Percentiles rank a stretch among this genome's conserved stretches.
phyloP scores from a whole-genome alignment of 2,329 filamentous ascomycete species.

The Trichophaea hybrida region DNA sequence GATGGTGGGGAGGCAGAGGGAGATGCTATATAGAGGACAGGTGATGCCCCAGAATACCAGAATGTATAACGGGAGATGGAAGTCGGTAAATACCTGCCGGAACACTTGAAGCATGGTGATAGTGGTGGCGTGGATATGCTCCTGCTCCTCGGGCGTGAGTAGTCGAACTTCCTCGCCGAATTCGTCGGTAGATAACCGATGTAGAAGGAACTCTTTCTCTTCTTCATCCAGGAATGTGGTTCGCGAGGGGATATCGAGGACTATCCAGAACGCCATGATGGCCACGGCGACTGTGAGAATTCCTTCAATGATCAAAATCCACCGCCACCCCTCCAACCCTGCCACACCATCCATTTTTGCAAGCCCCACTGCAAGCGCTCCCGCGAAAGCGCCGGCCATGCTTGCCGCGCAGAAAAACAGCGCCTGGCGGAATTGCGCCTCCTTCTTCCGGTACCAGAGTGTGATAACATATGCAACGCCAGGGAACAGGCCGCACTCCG shows the following conservation, averaged over 20 bases:
- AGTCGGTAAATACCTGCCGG: conserved; percentile 32
- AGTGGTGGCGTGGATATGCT: conserved; percentile 14
- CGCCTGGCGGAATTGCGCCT: conserved; percentile 47
- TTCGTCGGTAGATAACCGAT: conserved; percentile 29
- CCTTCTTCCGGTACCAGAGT: conserved; percentile 45
- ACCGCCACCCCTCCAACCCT: conserved; percentile 37
- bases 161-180: conserved; percentile 22
- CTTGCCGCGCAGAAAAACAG: conserved; percentile 45
- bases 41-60: conserved; percentile 34
- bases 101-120: conserved; percentile 31
- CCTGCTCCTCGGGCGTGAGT: conserved; percentile 9
- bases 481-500: conserved; percentile 44
- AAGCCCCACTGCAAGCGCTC: conserved; percentile 39
- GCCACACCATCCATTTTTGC: conserved; percentile 39
- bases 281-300: conserved; percentile 35
- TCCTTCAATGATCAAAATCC: conserved; percentile 40
- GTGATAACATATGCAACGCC: conserved; percentile 46
- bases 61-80: conserved; percentile 29
- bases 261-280: conserved; percentile 33
- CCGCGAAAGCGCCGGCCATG: conserved; percentile 40
- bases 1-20: conserved; percentile 31
- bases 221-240: conserved; percentile 33
- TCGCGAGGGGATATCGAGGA: conserved; percentile 36
- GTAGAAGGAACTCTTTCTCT: conserved; percentile 32
- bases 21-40: conserved; percentile 33